Conservation (phyloP, 768 basidiomycete genomes). For the Solioccasus polychromus region DNA sequence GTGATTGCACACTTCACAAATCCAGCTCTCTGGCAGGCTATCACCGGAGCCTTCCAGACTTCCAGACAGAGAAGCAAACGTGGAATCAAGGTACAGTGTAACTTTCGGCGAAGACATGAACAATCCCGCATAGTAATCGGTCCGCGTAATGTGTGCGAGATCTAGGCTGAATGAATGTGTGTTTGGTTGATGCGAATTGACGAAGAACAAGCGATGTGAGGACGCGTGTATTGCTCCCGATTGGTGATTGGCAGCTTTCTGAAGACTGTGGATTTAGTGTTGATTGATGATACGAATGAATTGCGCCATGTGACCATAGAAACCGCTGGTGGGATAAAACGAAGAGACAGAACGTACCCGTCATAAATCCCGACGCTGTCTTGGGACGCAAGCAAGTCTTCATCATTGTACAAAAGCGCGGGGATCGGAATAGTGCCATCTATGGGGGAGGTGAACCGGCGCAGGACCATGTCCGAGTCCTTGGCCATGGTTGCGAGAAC, state of each 20-base stretch:
- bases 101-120: constrained; percentile 89
- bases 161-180: constrained; percentile 65
- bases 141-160: constrained; percentile 63
- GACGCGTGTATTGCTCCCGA: constrained; percentile 70
- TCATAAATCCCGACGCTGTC: constrained; percentile 89
- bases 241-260: constrained; percentile 82
- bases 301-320: constrained; percentile 14
- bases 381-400: constrained; percentile 69
- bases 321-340: constrained; percentile 5
- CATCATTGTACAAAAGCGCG: constrained; percentile 78
- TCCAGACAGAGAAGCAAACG: constrained; percentile 22
- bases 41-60: constrained; percentile 30
- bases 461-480: constrained; percentile 51
- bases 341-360: constrained; percentile 54
- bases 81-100: constrained; percentile 61
- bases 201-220: constrained; percentile 83
- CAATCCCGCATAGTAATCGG: constrained; percentile 87
- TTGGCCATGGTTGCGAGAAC: constrained; percentile 5
- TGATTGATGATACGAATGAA: constrained; percentile 25
- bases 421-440: constrained; percentile 79
- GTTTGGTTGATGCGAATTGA: constrained; percentile 50
- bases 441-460: constrained; percentile 51
- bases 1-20: constrained; percentile 86
- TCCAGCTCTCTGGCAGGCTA: constrained; percentile 64
- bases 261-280: constrained; percentile 50